A percentile compares a stretch with the other conserved stretches of the same genome.
These are phyloP conservation scores for Naganishia albida DNA, from an alignment of 1,284 basidiomycete species.

Conservation along the genomic window DNA sequence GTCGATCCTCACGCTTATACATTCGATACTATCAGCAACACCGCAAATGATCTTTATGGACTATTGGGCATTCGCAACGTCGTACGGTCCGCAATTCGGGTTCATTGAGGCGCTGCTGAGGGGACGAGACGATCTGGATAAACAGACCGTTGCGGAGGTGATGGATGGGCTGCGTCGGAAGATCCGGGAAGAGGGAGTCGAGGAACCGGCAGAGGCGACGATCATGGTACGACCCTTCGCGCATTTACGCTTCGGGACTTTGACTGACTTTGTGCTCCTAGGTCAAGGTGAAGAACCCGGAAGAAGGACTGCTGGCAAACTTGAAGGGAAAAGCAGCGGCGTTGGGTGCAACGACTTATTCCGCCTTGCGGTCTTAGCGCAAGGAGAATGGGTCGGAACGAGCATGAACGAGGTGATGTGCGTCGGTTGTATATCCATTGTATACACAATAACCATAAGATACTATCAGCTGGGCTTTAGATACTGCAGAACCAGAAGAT, in stretches of 20 bases:
- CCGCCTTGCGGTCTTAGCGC: slow-evolving; percentile 11
- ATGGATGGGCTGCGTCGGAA: slow-evolving; percentile 94
- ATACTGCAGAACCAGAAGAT: too few species aligned
- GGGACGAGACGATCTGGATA: slow-evolving; percentile 86
- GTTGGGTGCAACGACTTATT: slow-evolving; percentile 23
- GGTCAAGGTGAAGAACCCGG: slow-evolving; percentile 29
- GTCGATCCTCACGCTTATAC: slow-evolving; percentile 81
- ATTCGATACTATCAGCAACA: slow-evolving; percentile 82
- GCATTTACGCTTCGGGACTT: not conserved
- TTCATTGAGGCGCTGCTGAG: slow-evolving; percentile 91
- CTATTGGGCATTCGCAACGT: slow-evolving; percentile 93
- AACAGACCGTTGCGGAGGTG: slow-evolving; percentile 79
- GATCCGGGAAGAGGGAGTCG: slow-evolving; percentile 79
- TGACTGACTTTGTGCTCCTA: not conserved
- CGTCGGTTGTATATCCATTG: slow-evolving; percentile 17
- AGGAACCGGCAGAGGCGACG: slow-evolving; percentile 63
- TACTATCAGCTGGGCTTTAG: not conserved
- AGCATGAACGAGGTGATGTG: not conserved
- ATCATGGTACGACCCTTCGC: slow-evolving; percentile 61
- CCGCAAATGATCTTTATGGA: slow-evolving; percentile 93
- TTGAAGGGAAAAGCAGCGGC: slow-evolving; percentile 29
- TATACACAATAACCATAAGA: not conserved
- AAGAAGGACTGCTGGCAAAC: slow-evolving; percentile 28
- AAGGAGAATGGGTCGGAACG: too few species aligned
- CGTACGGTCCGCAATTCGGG: slow-evolving; percentile 86